phyloP scores from a whole-genome alignment of 805 yeast species.

The Crinitomyces ghanaensis region DNA sequence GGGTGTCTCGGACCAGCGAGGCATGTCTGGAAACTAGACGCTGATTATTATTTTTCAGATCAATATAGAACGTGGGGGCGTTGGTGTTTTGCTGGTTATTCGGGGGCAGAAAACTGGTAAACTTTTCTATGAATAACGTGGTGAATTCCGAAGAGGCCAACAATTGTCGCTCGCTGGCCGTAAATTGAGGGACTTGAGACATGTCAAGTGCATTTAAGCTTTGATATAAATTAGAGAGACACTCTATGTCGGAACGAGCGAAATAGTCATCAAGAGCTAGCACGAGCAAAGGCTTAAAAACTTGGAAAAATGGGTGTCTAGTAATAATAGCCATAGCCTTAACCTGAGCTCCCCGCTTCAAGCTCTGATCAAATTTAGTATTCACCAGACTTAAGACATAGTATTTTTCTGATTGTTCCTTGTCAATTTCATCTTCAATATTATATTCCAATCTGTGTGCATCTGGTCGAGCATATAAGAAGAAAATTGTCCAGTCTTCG shows the following conservation, averaged over 20 bases:
- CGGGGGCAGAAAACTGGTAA: conserved; percentile 6
- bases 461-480: conserved; percentile 25
- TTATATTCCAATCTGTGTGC: conserved; percentile 21
- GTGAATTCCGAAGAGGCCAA: conserved; percentile 18
- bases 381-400: conserved; percentile 49
- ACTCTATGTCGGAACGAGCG: conserved; percentile 9
- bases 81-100: not conserved
- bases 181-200: conserved; percentile 20
- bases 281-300: conserved; percentile 47
- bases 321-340: conserved; percentile 52
- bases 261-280: conserved; percentile 42
- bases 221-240: conserved; percentile 21
- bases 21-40: conserved; percentile 11
- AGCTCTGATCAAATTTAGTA: conserved; percentile 31
- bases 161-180: conserved; percentile 19
- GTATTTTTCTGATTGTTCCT: conserved; percentile 33
- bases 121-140: conserved; percentile 19
- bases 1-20: conserved; percentile 17
- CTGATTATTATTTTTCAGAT: conserved; percentile 18
- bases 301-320: conserved; percentile 38
- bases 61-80: conserved; percentile 15
- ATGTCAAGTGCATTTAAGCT: conserved; percentile 21
- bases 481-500: conserved; percentile 46
- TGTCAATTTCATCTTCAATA: conserved; percentile 14
- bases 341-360: conserved; percentile 48